Evolutionary conservation across 1,284 basidiomycete genomes (phyloP), one percentile per base, ranked within the genome.

Genomic region (Pterulicium gracile): DNA sequence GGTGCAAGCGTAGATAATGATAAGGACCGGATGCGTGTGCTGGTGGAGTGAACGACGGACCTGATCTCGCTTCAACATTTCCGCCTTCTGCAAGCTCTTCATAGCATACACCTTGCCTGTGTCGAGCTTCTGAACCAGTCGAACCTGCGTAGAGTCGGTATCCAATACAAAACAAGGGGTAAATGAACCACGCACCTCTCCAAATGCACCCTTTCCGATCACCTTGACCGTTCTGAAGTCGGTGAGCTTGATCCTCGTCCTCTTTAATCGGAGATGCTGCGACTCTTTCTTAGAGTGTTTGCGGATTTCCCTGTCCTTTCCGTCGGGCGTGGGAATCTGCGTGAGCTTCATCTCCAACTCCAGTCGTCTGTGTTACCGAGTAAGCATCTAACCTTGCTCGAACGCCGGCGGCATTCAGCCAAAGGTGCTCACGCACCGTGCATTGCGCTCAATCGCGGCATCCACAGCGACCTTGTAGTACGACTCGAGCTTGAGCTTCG

Each of bases 41-140:
- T 50, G 20, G 5, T 34, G 24, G 21, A 24, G 32, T 45, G 36
- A 2, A n/a, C 36, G 32, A 60, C 77, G 49, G 48, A 89, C 91
- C 76, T 96, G 92, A 62, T 98, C 95, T 60, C 96, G 92, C 64
- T 98, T 96, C 71, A 98, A 85, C 95, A 98, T 98, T 66, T 98
- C 95, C 46, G 86, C 86, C 70, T 98, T 98, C 64, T 92, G 83
- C 59, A 98, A 66, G 51, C 92, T 96, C 75, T 98, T 98, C 96
- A 98, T 98, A 35, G 95, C 95, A 60, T 97, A 98, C 48, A 98
- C 95, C 69, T 95, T 96, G 51, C 88, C 93, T 7, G 94, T 98
- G 62, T 98, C 95, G 42, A 85, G 80, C 69, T 98, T 98, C 65
- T 98, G 95, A 36, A 96, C 93, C 43, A 98, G 72, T 45, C 95